Percentiles rank a stretch among this genome's conserved stretches.
These are phyloP conservation scores for Colletotrichum spinosum DNA, from an alignment of 2,329 filamentous ascomycete genomes.

Conservation along the genomic window DNA sequence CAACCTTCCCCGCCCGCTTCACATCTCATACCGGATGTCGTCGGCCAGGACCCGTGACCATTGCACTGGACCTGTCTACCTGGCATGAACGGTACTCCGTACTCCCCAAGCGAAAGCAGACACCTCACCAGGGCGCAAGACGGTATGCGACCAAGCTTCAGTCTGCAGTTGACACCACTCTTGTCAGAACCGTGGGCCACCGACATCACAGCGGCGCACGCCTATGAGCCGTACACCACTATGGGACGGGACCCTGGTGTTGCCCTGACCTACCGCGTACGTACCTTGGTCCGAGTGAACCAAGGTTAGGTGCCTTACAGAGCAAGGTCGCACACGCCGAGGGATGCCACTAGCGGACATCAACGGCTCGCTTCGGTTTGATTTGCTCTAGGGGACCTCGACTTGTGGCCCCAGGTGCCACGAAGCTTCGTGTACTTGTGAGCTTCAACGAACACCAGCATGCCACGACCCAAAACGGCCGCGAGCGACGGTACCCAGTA, in stretches of 20 bases:
- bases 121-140: constrained; percentile 15
- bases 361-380: constrained; percentile 35
- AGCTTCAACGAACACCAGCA: constrained; percentile 2
- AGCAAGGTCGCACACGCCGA: constrained; percentile 14
- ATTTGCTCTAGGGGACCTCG: constrained; percentile 27
- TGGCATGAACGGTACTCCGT: too few species aligned
- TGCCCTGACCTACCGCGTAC: constrained; percentile 5
- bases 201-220: constrained; percentile 11
- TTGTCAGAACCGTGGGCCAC: background rate
- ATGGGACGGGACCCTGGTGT: background rate
- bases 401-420: constrained; percentile 1
- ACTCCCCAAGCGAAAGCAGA: background rate
- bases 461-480: background rate
- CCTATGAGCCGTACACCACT: constrained; percentile 1
- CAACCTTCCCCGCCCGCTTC: background rate
- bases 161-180: background rate
- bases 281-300: background rate
- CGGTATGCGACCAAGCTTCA: constrained; percentile 2
- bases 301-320: background rate
- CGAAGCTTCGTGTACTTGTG: constrained; percentile 20
- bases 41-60: background rate
- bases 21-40: background rate
- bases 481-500: constrained; percentile 22
- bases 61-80: background rate
- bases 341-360: constrained; percentile 27